Conservation (phyloP, 108 stramenopile genomes). For the Stephanodiscus triporus region DNA sequence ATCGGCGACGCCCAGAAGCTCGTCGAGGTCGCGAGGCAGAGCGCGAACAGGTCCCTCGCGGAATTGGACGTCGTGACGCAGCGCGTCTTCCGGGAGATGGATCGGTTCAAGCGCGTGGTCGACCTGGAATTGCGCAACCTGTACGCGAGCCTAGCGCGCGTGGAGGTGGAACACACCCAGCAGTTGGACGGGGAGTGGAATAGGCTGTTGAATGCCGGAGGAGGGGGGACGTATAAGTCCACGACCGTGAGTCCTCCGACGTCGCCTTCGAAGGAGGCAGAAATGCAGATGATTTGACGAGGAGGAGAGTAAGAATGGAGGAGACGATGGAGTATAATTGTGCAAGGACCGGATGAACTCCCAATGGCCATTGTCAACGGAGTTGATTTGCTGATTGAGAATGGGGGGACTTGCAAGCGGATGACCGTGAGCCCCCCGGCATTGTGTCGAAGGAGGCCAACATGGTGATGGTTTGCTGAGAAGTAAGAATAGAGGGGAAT, state of each 20-base stretch:
- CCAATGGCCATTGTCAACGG: neutral
- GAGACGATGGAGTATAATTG: neutral
- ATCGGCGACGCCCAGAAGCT: conserved; percentile 45
- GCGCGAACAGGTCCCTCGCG: conserved; percentile 49
- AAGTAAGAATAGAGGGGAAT: too few relatives aligned
- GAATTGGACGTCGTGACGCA: conserved; percentile 74
- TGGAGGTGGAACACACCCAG: conserved; percentile 82
- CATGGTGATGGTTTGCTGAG: too few relatives aligned
- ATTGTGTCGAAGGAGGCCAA: too few relatives aligned
- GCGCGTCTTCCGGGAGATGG: conserved; percentile 79
- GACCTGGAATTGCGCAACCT: conserved; percentile 59
- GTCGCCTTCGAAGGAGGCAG: conserved; percentile 11
- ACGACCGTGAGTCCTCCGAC: conserved; percentile 3
- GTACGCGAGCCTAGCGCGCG: conserved; percentile 70
- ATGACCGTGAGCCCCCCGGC: too few relatives aligned
- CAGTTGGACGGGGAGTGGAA: conserved; percentile 78
- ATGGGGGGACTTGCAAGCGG: too few relatives aligned
- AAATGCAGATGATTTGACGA: conserved; percentile 17
- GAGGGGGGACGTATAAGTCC: conserved; percentile 27
- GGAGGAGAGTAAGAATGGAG: neutral
- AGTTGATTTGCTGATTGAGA: too few relatives aligned
- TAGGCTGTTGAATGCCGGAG: conserved; percentile 57
- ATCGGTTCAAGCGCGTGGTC: conserved; percentile 67
- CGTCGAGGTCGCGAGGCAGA: conserved; percentile 36
- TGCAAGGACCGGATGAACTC: too few relatives aligned